Conservation (phyloP, 2,329 filamentous ascomycete genomes). For the Talaromyces sp. region DNA sequence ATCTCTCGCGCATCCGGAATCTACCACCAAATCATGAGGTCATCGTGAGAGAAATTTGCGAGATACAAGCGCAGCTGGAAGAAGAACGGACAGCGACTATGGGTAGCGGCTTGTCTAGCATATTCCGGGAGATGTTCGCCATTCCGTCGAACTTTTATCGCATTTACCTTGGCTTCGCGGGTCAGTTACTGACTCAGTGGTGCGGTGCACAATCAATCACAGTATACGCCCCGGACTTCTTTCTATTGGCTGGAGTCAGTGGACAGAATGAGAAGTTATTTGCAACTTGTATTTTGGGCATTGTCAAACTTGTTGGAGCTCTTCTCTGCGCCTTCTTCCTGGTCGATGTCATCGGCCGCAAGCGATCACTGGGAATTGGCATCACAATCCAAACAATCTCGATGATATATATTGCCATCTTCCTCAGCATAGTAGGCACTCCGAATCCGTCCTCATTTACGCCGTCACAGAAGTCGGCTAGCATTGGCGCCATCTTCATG, state of each 20-base stretch:
- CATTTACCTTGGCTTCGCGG: background rate
- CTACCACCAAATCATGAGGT: background rate
- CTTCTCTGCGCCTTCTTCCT: slow-evolving; percentile 20
- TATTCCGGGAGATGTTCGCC: background rate
- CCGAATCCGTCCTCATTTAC: slow-evolving; percentile 39
- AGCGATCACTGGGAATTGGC: background rate
- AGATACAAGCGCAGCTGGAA: background rate
- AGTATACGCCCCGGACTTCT: slow-evolving; percentile 21
- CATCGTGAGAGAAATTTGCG: background rate
- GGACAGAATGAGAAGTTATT: slow-evolving; percentile 20
- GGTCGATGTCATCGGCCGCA: slow-evolving; percentile 21
- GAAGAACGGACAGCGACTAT: background rate
- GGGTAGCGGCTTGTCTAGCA: background rate
- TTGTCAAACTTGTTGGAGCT: slow-evolving; percentile 19
- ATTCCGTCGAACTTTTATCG: background rate
- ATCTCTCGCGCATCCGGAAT: background rate
- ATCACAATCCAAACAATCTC: background rate
- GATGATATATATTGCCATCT: background rate
- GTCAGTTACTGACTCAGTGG: background rate
- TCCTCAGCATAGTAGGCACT: slow-evolving; percentile 29
- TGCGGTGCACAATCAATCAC: slow-evolving; percentile 19
- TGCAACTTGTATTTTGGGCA: slow-evolving; percentile 20
- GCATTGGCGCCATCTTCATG: slow-evolving; percentile 67
- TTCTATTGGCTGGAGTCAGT: slow-evolving; percentile 18
- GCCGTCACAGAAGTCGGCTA: slow-evolving; percentile 51